A percentile compares a stretch with the other conserved stretches of the same genome.
Conservation (phyloP, 352 stramenopile genomes). For the Globisporangium nagaii region DNA sequence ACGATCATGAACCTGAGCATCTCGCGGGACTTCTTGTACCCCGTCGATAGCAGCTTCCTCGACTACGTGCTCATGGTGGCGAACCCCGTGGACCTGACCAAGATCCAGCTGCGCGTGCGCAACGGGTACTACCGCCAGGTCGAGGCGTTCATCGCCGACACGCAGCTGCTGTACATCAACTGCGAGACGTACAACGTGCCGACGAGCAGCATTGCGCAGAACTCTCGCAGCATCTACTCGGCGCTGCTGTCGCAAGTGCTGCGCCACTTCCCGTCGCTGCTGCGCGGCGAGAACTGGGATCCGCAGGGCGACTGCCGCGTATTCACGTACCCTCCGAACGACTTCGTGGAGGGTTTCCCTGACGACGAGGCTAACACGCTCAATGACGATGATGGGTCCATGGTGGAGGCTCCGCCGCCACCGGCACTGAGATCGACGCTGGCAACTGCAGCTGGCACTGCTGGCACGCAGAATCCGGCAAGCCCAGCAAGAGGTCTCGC, state of each 20-base stretch:
- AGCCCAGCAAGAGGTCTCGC: slow-evolving; percentile 2
- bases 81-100: slow-evolving; percentile 81
- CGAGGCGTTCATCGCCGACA: slow-evolving; percentile 73
- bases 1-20: slow-evolving; percentile 66
- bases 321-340: slow-evolving; percentile 46
- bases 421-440: not conserved
- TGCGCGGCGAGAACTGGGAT: slow-evolving; percentile 21
- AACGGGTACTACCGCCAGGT: slow-evolving; percentile 80
- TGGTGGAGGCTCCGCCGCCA: not conserved
- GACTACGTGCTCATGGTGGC: slow-evolving; percentile 81
- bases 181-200: slow-evolving; percentile 85
- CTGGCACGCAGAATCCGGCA: not conserved
- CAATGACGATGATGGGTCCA: not conserved
- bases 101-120: slow-evolving; percentile 64
- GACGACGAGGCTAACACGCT: slow-evolving; percentile 19
- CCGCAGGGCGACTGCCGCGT: slow-evolving; percentile 14
- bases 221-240: slow-evolving; percentile 60
- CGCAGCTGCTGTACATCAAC: slow-evolving; percentile 66
- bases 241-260: slow-evolving; percentile 57
- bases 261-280: slow-evolving; percentile 50
- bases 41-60: slow-evolving; percentile 64
- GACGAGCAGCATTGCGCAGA: slow-evolving; percentile 76
- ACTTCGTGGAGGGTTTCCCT: slow-evolving; percentile 35
- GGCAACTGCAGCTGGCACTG: not conserved
- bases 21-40: slow-evolving; percentile 74